Base-by-base conservation (phyloP, 768 basidiomycete genomes). In the Phanerodontia chrysosporium region DNA sequence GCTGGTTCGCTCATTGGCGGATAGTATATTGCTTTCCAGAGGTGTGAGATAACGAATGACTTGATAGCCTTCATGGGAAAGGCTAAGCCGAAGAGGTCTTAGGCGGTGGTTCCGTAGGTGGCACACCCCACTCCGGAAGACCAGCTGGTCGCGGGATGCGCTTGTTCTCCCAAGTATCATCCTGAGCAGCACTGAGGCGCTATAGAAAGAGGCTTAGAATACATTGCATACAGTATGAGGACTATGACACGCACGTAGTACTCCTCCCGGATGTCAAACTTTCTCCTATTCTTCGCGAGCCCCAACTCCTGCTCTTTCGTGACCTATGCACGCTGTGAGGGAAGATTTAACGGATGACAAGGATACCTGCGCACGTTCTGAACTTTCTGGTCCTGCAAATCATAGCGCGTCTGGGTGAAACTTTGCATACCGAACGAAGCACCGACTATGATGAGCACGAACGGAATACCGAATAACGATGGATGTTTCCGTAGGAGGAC, bases 191-290 rank as follows among this genome's bases (percentile, higher is more conserved):
- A 66, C 80, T 87, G 64, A 92, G 73, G 64, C 86, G 85, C 91
- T 89, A 67, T 22, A 55, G 28, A 42, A 29, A 44, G 30, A 18
- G 24, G 32, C 14, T 25, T 36, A 39, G 58, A 25, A 49, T 46
- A 2, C 8, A 42, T 8, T 54, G 51, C 59, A 13, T 7, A 13
- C 30, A n/a, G 45, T 42, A 54, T 12, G 45, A 30, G 27, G 16
- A 85, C n/a, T n/a, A n/a, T n/a, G n/a, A n/a, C n/a, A n/a, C 93
- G 74, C 74, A 97, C 95, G 69, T 88, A 98, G 72, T 98, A 99
- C 69, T 97, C 95, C 70, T 98, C 96, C 55, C 92, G 78, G 18
- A 97, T 90, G 72, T 98, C 95, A 59, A 97, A 86, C 76, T 85
- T 89, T 75, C 87, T 89, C 73, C 87, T 80, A 56, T 76, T 75